A percentile compares a stretch with the other conserved stretches of the same genome.
Conservation (phyloP, 148 eudicot species). For the Fagopyrum esculentum region DNA sequence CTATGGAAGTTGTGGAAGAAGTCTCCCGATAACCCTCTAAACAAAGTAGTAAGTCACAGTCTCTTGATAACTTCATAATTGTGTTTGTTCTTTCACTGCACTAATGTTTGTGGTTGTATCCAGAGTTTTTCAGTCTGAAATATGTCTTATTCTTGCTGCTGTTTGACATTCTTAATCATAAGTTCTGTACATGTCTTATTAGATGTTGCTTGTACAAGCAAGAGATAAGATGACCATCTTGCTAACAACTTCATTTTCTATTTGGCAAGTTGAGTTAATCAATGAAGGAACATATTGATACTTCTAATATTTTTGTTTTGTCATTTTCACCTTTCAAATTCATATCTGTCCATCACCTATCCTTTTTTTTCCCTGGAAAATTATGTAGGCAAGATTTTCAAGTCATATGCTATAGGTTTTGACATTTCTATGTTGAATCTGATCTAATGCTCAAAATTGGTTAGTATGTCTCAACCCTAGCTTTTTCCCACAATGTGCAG, state of each 20-base stretch:
- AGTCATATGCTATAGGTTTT: background rate
- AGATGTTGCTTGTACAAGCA: background rate
- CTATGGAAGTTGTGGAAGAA: constrained; percentile 98
- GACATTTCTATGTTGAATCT: background rate
- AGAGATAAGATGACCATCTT: background rate
- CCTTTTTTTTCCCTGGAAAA: background rate
- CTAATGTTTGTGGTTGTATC: background rate
- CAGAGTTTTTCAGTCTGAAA: background rate
- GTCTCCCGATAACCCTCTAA: constrained; percentile 95
- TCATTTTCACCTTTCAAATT: background rate
- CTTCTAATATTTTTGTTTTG: background rate
- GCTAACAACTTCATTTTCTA: background rate
- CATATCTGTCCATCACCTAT: background rate
- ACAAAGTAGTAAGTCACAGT: constrained; percentile 40
- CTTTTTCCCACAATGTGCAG: background rate
- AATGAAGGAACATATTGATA: background rate
- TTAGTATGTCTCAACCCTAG: background rate
- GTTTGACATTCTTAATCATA: background rate
- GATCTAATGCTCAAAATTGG: background rate
- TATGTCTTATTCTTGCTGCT: background rate
- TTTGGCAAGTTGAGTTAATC: background rate
- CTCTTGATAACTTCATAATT: background rate
- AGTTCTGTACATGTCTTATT: background rate
- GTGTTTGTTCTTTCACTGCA: background rate
- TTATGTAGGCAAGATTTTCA: background rate